Evolutionary conservation across 73 alveolate genomes (phyloP).

Genomic region (Paramecium sexaurelia): DNA sequence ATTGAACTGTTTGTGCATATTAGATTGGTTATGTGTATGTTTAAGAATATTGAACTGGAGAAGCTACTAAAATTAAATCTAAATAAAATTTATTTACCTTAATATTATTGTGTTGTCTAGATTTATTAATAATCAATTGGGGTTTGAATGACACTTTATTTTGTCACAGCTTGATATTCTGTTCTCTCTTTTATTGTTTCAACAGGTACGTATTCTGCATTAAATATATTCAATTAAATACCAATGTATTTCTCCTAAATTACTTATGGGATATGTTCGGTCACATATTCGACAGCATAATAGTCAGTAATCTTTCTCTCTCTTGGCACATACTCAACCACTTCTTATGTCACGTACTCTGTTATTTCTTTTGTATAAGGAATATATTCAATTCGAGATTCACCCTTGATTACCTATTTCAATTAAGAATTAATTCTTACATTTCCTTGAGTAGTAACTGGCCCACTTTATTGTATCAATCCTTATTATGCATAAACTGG

Average conservation of each 20-base stretch:
- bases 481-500: background rate
- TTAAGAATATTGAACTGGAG: background rate
- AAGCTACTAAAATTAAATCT: background rate
- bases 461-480: background rate
- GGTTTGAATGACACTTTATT: conserved; percentile 36
- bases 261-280: conserved; percentile 68
- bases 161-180: conserved; percentile 64
- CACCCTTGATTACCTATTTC: conserved; percentile 57
- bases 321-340: conserved; percentile 69
- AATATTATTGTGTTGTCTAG: background rate
- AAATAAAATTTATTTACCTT: background rate
- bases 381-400: conserved; percentile 65
- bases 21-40: background rate
- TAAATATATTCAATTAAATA: background rate
- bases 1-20: background rate
- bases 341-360: conserved; percentile 61
- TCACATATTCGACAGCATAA: conserved; percentile 67
- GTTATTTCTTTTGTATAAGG: conserved; percentile 63
- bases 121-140: conserved; percentile 23
- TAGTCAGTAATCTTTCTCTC: conserved; percentile 68
- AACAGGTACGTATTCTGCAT: conserved; percentile 60
- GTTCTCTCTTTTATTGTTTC: conserved; percentile 67
- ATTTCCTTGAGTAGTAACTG: background rate
- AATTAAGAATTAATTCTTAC: background rate
- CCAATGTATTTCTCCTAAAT: conserved; percentile 65